Evolutionary conservation across 495 filamentous ascomycete genomes (phyloP), one percentile per base, ranked within the genome.

Genomic region (Penicillium coffeae): DNA sequence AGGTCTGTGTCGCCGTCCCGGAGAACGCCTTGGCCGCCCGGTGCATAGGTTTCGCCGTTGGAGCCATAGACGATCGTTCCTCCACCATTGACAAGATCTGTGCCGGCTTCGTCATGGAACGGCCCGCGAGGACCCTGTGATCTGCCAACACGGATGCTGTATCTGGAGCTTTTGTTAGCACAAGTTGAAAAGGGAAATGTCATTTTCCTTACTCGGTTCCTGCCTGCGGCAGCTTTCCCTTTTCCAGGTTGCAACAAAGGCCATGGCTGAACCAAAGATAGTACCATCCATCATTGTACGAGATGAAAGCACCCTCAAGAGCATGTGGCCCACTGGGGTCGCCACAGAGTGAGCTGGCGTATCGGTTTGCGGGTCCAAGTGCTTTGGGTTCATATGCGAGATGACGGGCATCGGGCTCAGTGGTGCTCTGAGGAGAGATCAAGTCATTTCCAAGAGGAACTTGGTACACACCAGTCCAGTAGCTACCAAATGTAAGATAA

Each of bases 241-340:
- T 69, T 67, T 0, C 86, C 85, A 0, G 76, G 10, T 78, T 76
- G 56, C 87, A 91, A 70, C 87, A 91, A n/a, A 62, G 55, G 0
- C 87, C 87, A 37, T 77, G 72, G 50, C 80, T 85, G 64, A 78
- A 86, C 71, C 87, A 89, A 0, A 91, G 70, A 56, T 89, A 90
- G 51, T 84, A 89, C 41, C 77, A 88, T 1, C 58, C 67, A 1
- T 67, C 70, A 14, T 78, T 57, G 45, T 77, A 76, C 47, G 78
- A 84, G 19, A 85, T 65, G 45, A 73, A 85, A 0, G 74, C 52
- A 3, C 79, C 81, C 22, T 73, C 69, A 10, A 71, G 58, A 4
- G 69, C 63, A 51, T 70, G 69, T 7, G 58, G 52, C 6, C 69
- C 68, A 6, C 56, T 64, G 8, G 62, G 51, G 21, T 72, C 69